These are phyloP conservation scores for Phytopythium aichiense DNA, from an alignment of 352 stramenopile species.

Conservation along the genomic window DNA sequence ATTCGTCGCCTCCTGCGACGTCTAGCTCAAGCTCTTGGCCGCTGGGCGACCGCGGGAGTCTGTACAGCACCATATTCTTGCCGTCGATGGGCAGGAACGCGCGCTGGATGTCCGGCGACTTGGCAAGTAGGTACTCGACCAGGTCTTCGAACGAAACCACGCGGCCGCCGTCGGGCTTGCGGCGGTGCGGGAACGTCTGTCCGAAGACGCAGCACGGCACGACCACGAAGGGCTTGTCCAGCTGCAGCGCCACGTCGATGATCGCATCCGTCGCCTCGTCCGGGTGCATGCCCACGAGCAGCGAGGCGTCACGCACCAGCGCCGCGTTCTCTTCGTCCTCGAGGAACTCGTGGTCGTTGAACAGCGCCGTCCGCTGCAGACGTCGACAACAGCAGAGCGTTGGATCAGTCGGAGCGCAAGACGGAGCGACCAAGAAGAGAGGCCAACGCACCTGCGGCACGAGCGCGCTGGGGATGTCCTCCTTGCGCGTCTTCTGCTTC, in stretches of 20 bases:
- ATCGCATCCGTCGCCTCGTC: constrained; percentile 95
- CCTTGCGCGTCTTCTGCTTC: constrained; percentile 43
- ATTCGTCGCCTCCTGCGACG: background rate
- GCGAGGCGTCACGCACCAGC: constrained; percentile 67
- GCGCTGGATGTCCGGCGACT: constrained; percentile 54
- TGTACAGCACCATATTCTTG: constrained; percentile 83
- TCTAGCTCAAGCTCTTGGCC: background rate
- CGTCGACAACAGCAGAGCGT: background rate
- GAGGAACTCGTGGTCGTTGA: constrained; percentile 62
- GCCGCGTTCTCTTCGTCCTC: constrained; percentile 33
- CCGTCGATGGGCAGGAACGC: constrained; percentile 75
- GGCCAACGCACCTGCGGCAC: constrained; percentile 42
- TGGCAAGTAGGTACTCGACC: constrained; percentile 72
- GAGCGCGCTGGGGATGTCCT: constrained; percentile 22
- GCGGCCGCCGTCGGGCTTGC: constrained; percentile 31
- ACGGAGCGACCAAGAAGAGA: background rate
- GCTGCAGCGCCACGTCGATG: constrained; percentile 87
- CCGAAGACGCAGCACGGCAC: constrained; percentile 97
- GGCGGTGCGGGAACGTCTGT: constrained; percentile 82
- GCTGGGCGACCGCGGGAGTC: constrained; percentile 9
- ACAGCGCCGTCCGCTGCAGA: constrained; percentile 35
- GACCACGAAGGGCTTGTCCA: constrained; percentile 92
- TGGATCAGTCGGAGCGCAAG: background rate
- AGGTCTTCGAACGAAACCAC: constrained; percentile 81
- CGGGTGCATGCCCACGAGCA: constrained; percentile 93